Evolutionary conservation across 2,329 filamentous ascomycete genomes (phyloP), one percentile per base, ranked within the genome.

Genomic region (Endoconidiophora laricicola): DNA sequence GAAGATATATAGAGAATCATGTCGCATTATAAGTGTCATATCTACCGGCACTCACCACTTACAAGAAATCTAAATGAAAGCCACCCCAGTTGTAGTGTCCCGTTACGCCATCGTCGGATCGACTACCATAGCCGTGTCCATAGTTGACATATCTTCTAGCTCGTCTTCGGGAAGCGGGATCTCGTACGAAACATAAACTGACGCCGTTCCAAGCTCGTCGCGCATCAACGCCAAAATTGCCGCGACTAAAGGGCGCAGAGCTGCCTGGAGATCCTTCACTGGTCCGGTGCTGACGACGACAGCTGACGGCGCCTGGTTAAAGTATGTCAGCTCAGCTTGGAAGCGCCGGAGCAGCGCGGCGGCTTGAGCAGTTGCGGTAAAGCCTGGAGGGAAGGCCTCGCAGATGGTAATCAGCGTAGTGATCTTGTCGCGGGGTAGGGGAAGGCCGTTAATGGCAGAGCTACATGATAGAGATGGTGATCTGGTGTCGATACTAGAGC

Each of bases 321-420:
- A 20, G 22, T 54, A 43, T 38, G 44, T n/a, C 36, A 46, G 24
- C 26, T 52, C 56, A 6, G 33, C 46, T 12, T 48, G 37, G 46
- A 48, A 64, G 57, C 58, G 62, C 38, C 55, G 62, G 38, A 66
- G 57, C 20, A 66, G 56, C 7, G 58, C 58, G 3, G 61, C 62
- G 6, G 61, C 63, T n/a, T 61, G 61, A 14, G 60, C 62, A 2
- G 65, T 64, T 3, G 58, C 55, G 3, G 53, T 42, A 65, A 65
- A 68, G 23, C 56, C 57, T 10, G 59, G 58, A 0, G 65, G 60
- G 51, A 67, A 67, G 6, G 64, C 63, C 39, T 66, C 62, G 12
- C 66, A 59, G 20, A 67, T 61, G 29, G 57, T 57, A 29, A 63
- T 58, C 3, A 66, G 52, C 6, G 63, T 55, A 18, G 58, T 55